phyloP scores from a whole-genome alignment of 1,284 basidiomycete genomes.

The Leccinum fallax region DNA sequence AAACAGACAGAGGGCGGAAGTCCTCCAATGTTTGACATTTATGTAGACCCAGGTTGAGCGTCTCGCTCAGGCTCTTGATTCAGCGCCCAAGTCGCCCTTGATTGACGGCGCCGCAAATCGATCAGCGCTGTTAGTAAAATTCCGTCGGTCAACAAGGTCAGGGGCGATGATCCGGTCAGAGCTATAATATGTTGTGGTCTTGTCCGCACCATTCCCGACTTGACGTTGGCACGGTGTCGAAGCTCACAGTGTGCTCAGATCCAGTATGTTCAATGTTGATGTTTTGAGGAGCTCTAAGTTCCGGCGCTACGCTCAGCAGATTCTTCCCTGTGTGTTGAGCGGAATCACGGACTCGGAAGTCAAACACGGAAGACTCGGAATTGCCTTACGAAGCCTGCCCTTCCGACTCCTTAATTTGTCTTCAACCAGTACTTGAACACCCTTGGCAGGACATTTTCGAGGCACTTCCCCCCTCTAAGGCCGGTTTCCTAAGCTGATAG shows the following conservation, averaged over 20 bases:
- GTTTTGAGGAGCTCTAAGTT: not conserved
- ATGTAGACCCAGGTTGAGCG: not conserved
- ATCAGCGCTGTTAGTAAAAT: not conserved
- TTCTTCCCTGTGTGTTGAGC: not conserved
- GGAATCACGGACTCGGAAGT: not conserved
- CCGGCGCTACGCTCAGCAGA: not conserved
- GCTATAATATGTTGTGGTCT: not conserved
- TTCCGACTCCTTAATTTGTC: not conserved
- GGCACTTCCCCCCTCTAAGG: too few species aligned
- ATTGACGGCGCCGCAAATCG: not conserved
- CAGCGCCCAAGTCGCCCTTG: not conserved
- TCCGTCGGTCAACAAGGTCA: not conserved
- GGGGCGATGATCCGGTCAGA: not conserved
- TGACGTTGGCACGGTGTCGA: not conserved
- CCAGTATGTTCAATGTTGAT: not conserved
- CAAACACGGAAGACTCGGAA: too few species aligned
- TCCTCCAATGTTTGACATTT: slow-evolving; percentile 1
- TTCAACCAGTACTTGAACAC: not conserved
- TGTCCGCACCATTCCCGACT: not conserved
- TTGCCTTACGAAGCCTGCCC: not conserved
- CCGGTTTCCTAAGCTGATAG: too few species aligned
- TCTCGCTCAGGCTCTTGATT: not conserved
- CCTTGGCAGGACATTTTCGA: too few species aligned
- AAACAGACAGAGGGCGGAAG: not conserved
- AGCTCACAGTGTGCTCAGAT: not conserved